Conservation (phyloP, 805 yeast genomes). For the Sugiyamaella lignohabitans region DNA sequence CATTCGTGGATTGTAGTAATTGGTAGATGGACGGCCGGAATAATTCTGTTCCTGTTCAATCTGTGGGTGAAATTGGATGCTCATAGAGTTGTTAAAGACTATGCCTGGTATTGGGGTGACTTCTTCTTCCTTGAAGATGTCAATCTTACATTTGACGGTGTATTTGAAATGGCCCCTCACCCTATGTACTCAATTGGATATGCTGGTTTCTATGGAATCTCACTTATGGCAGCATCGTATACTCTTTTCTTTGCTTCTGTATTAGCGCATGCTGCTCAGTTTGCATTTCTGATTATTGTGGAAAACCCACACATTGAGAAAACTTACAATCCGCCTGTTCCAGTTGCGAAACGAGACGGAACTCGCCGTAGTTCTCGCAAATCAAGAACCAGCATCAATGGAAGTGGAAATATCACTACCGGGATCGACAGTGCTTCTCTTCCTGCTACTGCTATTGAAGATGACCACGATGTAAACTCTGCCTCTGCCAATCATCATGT, state of each 20-base stretch:
- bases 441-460: too few relatives aligned
- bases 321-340: constrained; percentile 40
- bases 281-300: constrained; percentile 63
- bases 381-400: constrained; percentile 1
- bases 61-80: constrained; percentile 84
- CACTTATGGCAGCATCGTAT: constrained; percentile 68
- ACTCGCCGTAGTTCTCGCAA: constrained; percentile 11
- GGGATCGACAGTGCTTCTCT: neutral
- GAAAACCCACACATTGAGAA: constrained; percentile 85
- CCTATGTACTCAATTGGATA: constrained; percentile 91
- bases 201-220: constrained; percentile 80
- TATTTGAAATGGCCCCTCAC: constrained; percentile 83
- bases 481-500: neutral
- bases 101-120: constrained; percentile 96
- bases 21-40: constrained; percentile 54
- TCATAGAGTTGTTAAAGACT: constrained; percentile 80
- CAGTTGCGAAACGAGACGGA: constrained; percentile 17
- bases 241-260: constrained; percentile 62
- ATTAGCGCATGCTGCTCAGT: constrained; percentile 70
- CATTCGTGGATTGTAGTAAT: constrained; percentile 37
- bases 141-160: constrained; percentile 78
- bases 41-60: constrained; percentile 58
- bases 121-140: constrained; percentile 71
- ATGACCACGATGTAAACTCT: neutral
- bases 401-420: neutral